Base-by-base conservation (phyloP, 768 basidiomycete species). In the Boletus patriciae region DNA sequence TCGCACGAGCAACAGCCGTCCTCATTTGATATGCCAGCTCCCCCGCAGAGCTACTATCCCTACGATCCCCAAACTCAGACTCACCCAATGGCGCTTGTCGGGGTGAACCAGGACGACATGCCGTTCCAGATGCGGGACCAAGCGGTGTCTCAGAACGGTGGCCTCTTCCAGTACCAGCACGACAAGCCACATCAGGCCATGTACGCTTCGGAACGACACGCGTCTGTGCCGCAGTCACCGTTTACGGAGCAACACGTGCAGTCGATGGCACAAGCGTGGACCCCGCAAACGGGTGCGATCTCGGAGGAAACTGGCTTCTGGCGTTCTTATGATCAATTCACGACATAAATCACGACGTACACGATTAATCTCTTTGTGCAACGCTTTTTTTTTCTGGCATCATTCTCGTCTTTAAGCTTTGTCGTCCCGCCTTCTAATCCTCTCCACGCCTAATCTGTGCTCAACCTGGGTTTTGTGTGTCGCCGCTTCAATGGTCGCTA, bases 301-400 rank as follows among this genome's bases (percentile, higher is more conserved):
- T 45, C 61, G 15, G 65, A 68, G 19, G 65, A 62, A 29, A 37
- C 18, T 33, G 46, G 57, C 25, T 70, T 63, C 46, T 70, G 69
- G 69, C 69, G 61, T 37, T 10, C 66, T 37, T 70, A 66, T 51
- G 66, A 68, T 13, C 58, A 57, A 10, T 70, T 66, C 48, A 49
- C 66, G 51, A 33, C 62, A 46, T 70, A 55, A 58, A 11, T 57
- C 42, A 54, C 21, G 46, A 57, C 31, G 6, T 21, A n/a, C 44
- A 43, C 13, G 50, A 52, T 46, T 29, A 29, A 29, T 42, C 25
- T 34, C 34, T 36, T 11, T 18, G n/a, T 40, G 55, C 9, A 13
- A n/a, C 46, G 13, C 8, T 18, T 33, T 37, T 36, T 40, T 41
- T 33, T 19, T 44, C 47, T 38, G 18, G 19, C 33, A 25, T 13